phyloP scores from a whole-genome alignment of 345 rosid species.

The Psidium friedrichsthalianum region DNA sequence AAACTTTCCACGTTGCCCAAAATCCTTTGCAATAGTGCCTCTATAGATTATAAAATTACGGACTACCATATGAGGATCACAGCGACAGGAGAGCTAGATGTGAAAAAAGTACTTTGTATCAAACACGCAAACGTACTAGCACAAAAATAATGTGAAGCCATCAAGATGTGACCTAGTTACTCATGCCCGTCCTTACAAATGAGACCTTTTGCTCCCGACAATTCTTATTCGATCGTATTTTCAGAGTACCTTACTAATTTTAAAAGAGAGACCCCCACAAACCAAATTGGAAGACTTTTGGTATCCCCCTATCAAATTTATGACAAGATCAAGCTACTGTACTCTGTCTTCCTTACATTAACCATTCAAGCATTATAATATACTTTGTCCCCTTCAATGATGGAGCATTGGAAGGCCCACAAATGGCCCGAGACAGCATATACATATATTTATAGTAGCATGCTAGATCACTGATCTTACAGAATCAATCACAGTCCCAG shows the following conservation, averaged over 20 bases:
- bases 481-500: slow-evolving; percentile 6
- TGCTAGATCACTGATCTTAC: not conserved
- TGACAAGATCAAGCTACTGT: not conserved
- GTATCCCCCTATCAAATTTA: not conserved
- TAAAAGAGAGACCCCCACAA: not conserved
- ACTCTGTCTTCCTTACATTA: not conserved
- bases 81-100: too few species aligned
- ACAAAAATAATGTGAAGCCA: not conserved
- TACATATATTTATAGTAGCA: not conserved
- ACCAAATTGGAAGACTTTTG: not conserved
- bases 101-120: too few species aligned
- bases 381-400: not conserved
- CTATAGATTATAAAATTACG: not conserved
- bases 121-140: not conserved
- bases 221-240: not conserved
- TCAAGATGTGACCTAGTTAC: not conserved
- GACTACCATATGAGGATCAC: not conserved
- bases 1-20: not conserved
- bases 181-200: not conserved
- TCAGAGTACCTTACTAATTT: not conserved
- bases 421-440: not conserved
- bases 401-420: not conserved
- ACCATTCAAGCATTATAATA: not conserved
- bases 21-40: not conserved
- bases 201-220: not conserved